phyloP scores from a whole-genome alignment of 768 basidiomycete genomes.

The Naematelia encephala region DNA sequence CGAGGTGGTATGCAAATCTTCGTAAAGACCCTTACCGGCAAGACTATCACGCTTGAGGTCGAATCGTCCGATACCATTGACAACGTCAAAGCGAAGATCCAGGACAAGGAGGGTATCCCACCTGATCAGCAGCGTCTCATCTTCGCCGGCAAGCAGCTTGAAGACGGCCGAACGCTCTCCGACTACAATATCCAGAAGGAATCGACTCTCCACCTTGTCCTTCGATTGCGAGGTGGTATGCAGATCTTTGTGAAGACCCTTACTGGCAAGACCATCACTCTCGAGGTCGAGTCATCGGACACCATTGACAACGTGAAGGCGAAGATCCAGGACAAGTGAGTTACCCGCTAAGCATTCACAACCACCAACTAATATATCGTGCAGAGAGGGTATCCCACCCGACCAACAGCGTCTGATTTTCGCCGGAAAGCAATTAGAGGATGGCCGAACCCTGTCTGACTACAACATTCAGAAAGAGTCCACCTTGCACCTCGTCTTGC shows the following conservation, averaged over 20 bases:
- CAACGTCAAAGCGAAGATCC: slow-evolving; percentile 90
- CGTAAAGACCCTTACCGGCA: slow-evolving; percentile 16
- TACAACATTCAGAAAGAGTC: slow-evolving; percentile 57
- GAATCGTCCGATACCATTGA: slow-evolving; percentile 89
- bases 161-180: slow-evolving; percentile 42
- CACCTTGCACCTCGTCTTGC: slow-evolving; percentile 59
- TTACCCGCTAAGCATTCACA: slow-evolving; percentile 83
- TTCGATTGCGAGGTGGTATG: slow-evolving; percentile 85
- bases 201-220: slow-evolving; percentile 57
- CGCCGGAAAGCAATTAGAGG: slow-evolving; percentile 88
- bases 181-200: slow-evolving; percentile 59
- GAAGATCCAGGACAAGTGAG: slow-evolving; percentile 88
- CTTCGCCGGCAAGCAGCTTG: slow-evolving; percentile 49
- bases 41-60: slow-evolving; percentile 17
- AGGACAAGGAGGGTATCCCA: slow-evolving; percentile 91
- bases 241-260: slow-evolving; percentile 57
- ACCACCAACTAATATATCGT: slow-evolving; percentile 88
- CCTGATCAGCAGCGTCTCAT: slow-evolving; percentile 64
- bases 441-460: slow-evolving; percentile 83
- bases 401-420: slow-evolving; percentile 90
- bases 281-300: slow-evolving; percentile 81
- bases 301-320: slow-evolving; percentile 92
- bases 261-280: slow-evolving; percentile 52
- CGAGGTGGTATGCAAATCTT: slow-evolving; percentile 51
- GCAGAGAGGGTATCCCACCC: slow-evolving; percentile 59